Evolutionary conservation across 306 rosid genomes (phyloP).

Genomic region (Cicer chorassanicum): DNA sequence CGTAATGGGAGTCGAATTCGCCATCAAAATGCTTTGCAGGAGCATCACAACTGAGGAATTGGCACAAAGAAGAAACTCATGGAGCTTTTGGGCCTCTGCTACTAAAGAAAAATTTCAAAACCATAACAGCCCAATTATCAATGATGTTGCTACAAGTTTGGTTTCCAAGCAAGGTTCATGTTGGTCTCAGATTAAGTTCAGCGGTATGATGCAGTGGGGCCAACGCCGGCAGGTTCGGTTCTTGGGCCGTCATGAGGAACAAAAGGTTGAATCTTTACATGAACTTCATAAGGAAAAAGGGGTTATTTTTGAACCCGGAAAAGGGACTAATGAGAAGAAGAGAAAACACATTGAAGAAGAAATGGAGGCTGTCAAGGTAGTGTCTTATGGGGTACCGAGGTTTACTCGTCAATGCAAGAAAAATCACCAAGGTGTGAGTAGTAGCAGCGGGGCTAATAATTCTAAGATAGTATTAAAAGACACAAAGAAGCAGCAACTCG

Average conservation of each 20-base stretch:
- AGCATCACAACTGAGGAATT: slow-evolving; percentile 58
- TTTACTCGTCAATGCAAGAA: slow-evolving; percentile 55
- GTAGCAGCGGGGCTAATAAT: slow-evolving; percentile 35
- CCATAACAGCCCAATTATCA: slow-evolving; percentile 33
- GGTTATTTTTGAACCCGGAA: slow-evolving; percentile 4
- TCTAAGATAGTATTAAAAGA: slow-evolving; percentile 38
- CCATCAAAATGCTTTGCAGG: slow-evolving; percentile 58
- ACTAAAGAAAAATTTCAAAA: slow-evolving; percentile 31
- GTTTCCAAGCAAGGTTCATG: slow-evolving; percentile 65
- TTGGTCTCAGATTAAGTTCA: slow-evolving; percentile 63
- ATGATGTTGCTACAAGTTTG: slow-evolving; percentile 39
- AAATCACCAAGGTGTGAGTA: slow-evolving; percentile 41
- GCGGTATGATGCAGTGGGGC: slow-evolving; percentile 88
- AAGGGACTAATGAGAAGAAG: slow-evolving; percentile 21
- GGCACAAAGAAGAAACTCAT: slow-evolving; percentile 50
- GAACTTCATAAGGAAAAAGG: slow-evolving; percentile 32
- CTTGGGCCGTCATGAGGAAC: slow-evolving; percentile 57
- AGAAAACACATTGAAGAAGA: slow-evolving; percentile 46
- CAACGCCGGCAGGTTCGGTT: slow-evolving; percentile 68
- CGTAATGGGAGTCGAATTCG: slow-evolving; percentile 58
- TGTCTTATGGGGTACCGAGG: slow-evolving; percentile 31
- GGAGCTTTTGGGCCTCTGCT: slow-evolving; percentile 72
- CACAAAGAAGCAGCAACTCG: slow-evolving; percentile 48
- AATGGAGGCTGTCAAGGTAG: slow-evolving; percentile 34
- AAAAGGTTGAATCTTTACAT: slow-evolving; percentile 46